Evolutionary conservation across 345 rosid genomes (phyloP), one percentile per base, ranked within the genome.

Genomic region (Rhodamnia argentea): DNA sequence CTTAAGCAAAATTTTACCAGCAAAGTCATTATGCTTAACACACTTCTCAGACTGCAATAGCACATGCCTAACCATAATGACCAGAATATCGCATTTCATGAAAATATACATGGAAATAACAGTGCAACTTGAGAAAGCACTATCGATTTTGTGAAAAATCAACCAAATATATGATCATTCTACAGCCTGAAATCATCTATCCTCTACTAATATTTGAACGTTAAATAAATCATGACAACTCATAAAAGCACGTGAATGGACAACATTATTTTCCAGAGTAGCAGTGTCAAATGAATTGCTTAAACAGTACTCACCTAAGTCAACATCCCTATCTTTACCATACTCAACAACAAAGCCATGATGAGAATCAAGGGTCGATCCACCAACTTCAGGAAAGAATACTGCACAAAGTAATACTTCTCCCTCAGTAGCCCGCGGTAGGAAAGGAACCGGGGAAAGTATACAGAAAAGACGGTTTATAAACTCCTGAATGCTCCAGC

Each of bases 301-400:
- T 70, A 32, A 37, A 70, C 78, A 32, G 87, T 86, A 88, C 95
- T 82, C 91, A 97, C 99, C 99, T 85, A 98, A 94, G 86, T 98
- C 99, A 84, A 92, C 89, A 87, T 96, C 99, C 90, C 96, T 92
- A 83, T 95, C 95, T 52, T 91, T 89, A n/a, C 99, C 99, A 93
- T 98, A 95, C 87, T 98, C 99, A 83, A 98, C 99, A 88, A 98
- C 91, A 89, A 93, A 97, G 87, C 99, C 99, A 89, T 98, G 99
- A 92, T 98, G 99, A 89, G 98, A 98, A 91, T 98, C 99, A 86
- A 98, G 86, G 22, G 94, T 89, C 60, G 94, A 89, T 84, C 99
- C 98, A 86, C 97, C 95, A 86, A 96, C 94, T 75, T 98, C 99
- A 82, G 95, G 95, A 88, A 94, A 98, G 92, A 98, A 87, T 82